phyloP scores from a whole-genome alignment of 2,329 filamentous ascomycete genomes.

The Clonostachys solani region DNA sequence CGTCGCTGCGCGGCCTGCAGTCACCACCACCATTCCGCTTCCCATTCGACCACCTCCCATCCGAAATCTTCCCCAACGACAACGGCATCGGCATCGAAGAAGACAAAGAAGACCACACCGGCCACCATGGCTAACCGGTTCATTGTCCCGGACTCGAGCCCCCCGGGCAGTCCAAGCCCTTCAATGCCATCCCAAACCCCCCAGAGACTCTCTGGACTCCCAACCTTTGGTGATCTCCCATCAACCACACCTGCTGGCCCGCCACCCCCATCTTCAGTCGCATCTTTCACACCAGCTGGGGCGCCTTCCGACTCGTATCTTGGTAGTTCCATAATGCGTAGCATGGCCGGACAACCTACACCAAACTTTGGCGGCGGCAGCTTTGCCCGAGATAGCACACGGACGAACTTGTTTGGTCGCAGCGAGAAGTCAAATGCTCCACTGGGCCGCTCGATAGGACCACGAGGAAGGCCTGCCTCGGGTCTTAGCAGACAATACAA shows the following conservation, averaged over 20 bases:
- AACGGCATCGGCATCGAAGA: no score
- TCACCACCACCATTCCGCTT: no score
- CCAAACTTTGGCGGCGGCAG: slow-evolving; percentile 29
- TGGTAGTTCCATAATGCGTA: slow-evolving; percentile 48
- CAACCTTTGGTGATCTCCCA: slow-evolving; percentile 36
- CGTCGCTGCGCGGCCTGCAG: no score
- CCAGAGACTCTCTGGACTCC: slow-evolving; percentile 22
- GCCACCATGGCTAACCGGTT: slow-evolving; percentile 33
- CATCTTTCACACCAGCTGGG: slow-evolving; percentile 52
- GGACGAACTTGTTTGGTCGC: slow-evolving; percentile 29
- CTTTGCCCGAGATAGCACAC: slow-evolving; percentile 12
- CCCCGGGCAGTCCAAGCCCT: slow-evolving; percentile 34
- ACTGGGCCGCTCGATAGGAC: slow-evolving; percentile 42
- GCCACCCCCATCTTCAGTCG: slow-evolving; percentile 44
- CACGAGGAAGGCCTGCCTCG: slow-evolving; percentile 38
- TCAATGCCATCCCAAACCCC: slow-evolving; percentile 42
- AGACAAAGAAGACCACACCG: background rate
- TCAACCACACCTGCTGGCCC: slow-evolving; percentile 50
- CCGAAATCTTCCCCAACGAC: no score
- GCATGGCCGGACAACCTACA: slow-evolving; percentile 30
- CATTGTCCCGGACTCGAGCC: slow-evolving; percentile 36
- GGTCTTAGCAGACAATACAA: slow-evolving; percentile 40
- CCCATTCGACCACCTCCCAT: no score
- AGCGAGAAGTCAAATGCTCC: slow-evolving; percentile 32
- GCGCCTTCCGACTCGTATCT: slow-evolving; percentile 51